Percentiles rank a stretch among this genome's conserved stretches.
phyloP scores from a whole-genome alignment of 108 stramenopile species.

The Schizochytrium sp. region DNA sequence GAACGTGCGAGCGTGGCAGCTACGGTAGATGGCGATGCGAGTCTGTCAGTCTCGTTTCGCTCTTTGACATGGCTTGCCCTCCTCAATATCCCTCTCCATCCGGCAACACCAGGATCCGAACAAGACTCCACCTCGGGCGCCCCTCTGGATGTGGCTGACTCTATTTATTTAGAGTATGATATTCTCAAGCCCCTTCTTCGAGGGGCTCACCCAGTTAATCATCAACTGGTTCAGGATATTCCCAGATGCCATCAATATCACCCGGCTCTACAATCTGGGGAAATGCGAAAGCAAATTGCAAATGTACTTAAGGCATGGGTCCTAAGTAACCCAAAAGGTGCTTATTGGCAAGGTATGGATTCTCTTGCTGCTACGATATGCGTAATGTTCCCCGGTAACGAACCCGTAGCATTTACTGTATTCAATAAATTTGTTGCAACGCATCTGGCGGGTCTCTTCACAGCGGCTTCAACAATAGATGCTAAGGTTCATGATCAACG shows the following conservation, averaged over 20 bases:
- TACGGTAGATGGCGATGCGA: too few species aligned
- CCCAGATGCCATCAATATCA: slow-evolving; percentile 55
- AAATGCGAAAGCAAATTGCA: not conserved
- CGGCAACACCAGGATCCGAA: not conserved
- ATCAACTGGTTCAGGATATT: slow-evolving; percentile 4
- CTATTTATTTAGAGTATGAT: not conserved
- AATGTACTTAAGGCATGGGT: slow-evolving; percentile 23
- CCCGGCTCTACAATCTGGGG: not conserved
- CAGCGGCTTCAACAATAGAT: not conserved
- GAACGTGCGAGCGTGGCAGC: too few species aligned
- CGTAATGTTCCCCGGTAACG: slow-evolving; percentile 13
- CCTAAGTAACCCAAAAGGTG: slow-evolving; percentile 3
- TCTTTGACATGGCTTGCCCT: slow-evolving; percentile 4
- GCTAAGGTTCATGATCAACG: not conserved
- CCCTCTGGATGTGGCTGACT: not conserved
- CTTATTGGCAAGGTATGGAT: slow-evolving; percentile 56
- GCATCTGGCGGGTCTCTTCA: not conserved
- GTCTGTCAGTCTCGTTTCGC: slow-evolving; percentile 4
- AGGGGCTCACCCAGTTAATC: not conserved
- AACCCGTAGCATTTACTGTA: slow-evolving; percentile 1
- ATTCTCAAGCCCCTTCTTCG: not conserved
- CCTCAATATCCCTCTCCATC: not conserved
- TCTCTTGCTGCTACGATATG: not conserved
- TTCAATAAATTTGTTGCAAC: not conserved
- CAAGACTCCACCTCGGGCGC: slow-evolving; percentile 31